Evolutionary conservation across 345 rosid species (phyloP).

Genomic region (Populus davidiana): DNA sequence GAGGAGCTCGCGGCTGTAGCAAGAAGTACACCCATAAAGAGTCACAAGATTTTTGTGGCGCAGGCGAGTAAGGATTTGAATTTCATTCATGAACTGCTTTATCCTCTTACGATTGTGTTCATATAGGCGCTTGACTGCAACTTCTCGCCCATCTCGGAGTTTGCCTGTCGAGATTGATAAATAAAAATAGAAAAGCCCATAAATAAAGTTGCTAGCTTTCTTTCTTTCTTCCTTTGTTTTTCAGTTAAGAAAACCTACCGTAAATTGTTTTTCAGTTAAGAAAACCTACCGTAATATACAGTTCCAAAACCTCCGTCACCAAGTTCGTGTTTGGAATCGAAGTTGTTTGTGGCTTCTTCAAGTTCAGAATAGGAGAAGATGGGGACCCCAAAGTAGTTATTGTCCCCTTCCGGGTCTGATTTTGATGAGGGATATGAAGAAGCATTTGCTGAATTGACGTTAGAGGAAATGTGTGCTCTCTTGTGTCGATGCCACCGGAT

Average conservation of each 20-base stretch:
- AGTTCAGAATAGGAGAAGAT: constrained; percentile 13
- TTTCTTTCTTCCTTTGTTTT: background rate
- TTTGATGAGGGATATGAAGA: constrained; percentile 23
- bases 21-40: constrained; percentile 29
- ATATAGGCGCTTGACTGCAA: constrained; percentile 32
- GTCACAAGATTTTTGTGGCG: constrained; percentile 27
- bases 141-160: constrained; percentile 27
- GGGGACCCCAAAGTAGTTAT: background rate
- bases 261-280: background rate
- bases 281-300: constrained; percentile 11
- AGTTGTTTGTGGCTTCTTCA: constrained; percentile 15
- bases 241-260: background rate
- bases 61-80: constrained; percentile 20
- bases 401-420: constrained; percentile 37
- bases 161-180: constrained; percentile 12
- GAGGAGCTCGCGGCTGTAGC: constrained; percentile 19
- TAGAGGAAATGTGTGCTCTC: constrained; percentile 17
- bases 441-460: constrained; percentile 17
- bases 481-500: constrained; percentile 3
- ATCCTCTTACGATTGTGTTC: constrained; percentile 19
- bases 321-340: background rate
- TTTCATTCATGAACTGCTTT: constrained; percentile 32
- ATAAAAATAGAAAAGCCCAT: background rate
- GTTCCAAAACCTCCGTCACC: constrained; percentile 18
- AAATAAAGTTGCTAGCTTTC: no score